Evolutionary conservation across 352 stramenopile genomes (phyloP).

Genomic region (Pythium angustatum): DNA sequence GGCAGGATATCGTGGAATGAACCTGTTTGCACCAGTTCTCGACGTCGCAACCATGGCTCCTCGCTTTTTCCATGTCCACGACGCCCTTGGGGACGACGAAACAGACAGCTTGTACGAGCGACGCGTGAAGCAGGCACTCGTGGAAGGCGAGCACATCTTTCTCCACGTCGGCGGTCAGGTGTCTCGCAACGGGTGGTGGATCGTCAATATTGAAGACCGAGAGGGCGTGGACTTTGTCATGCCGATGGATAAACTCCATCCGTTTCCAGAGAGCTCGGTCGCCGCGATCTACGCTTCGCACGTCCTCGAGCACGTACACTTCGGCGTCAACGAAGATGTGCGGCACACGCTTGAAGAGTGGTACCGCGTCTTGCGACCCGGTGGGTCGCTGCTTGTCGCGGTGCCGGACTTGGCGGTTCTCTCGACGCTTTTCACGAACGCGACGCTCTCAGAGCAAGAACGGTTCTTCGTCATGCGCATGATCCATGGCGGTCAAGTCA

Average conservation of each 20-base stretch:
- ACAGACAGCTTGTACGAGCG: conserved; percentile 42
- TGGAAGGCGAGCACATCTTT: conserved; percentile 36
- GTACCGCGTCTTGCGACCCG: conserved; percentile 62
- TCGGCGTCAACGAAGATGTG: conserved; percentile 54
- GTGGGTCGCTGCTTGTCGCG: conserved; percentile 54
- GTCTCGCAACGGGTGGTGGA: conserved; percentile 52
- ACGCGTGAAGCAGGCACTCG: conserved; percentile 36
- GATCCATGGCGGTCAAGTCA: conserved; percentile 71
- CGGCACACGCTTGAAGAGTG: conserved; percentile 62
- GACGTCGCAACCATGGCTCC: conserved; percentile 20
- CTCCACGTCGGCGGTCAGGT: conserved; percentile 67
- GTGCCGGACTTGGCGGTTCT: conserved; percentile 69
- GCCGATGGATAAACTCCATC: conserved; percentile 68
- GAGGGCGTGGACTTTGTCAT: conserved; percentile 61
- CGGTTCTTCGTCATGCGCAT: conserved; percentile 68
- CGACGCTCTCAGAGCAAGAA: conserved; percentile 51
- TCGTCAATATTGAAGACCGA: conserved; percentile 61
- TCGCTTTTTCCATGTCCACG: conserved; percentile 40
- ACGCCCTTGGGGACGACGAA: conserved; percentile 37
- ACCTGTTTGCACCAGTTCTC: conserved; percentile 44
- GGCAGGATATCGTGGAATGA: conserved; percentile 28
- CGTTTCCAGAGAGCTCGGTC: conserved; percentile 61
- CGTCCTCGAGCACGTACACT: conserved; percentile 72
- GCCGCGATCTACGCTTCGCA: conserved; percentile 72
- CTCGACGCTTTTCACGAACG: conserved; percentile 58